Evolutionary conservation across 2,329 filamentous ascomycete genomes (phyloP), one percentile per base, ranked within the genome.

Genomic region (Blastomyces parvus): DNA sequence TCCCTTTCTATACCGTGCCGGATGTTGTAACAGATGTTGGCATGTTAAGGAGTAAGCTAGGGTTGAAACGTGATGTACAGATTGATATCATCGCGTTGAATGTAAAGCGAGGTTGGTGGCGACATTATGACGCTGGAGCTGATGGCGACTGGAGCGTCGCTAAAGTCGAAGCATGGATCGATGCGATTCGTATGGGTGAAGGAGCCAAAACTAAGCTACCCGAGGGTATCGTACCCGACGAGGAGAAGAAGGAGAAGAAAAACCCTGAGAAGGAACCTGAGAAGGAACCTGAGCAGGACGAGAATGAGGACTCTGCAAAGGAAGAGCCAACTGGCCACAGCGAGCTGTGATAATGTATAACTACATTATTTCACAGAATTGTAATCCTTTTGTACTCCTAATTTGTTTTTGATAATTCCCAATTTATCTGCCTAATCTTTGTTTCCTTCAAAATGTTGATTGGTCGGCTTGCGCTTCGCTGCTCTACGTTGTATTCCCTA

Each of bases 141-240:
- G 74, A 77, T 19, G 86, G 86, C 55, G 84, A 83, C 62, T 77
- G 71, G 56, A 68, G 70, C 3, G 72, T 81, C 30, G 80, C 83
- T 62, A 83, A 82, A 33, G 79, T 99, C 38, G 90, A 96, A 78
- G 79, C 80, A 66, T 99, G 93, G 91, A 85, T 99, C 64, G 94
- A 99, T 71, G 83, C 85, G n/a, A 91, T 97, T 66, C 87, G 91
- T 46, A 83, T 99, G 81, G 90, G 92, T 61, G 93, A 97, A 72
- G 89, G 90, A 2, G 78, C 83, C 64, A 97, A 93, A 81, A 82
- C 86, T 70, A 89, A 87, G 78, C 74, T 94, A 52, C 89, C 89
- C 0, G 82, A 84, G 64, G 83, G 81, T 1, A 70, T 90, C 53
- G 72, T 88, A 40, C 72, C 72, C 22, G 76, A 77, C 61, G 77